Evolutionary conservation across 805 yeast genomes (phyloP), one percentile per base, ranked within the genome.

Genomic region (Sugiyamaella smithiae): DNA sequence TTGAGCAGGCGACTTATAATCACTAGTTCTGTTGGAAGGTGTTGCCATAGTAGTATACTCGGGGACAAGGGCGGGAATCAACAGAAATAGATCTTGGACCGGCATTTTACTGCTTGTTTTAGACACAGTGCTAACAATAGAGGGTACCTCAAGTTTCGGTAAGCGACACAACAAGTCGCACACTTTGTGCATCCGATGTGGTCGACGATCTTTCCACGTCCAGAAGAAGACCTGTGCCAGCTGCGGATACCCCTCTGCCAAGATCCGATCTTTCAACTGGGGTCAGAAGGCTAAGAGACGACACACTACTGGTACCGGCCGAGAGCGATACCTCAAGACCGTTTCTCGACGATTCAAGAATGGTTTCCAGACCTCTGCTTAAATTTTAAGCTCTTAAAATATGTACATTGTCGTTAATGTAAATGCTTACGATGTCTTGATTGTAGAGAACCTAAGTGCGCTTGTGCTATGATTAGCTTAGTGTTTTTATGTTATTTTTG

Each of bases 121-220:
- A n/a, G n/a, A n/a, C n/a, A n/a, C n/a, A n/a, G n/a, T n/a, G n/a
- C n/a, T n/a, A n/a, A n/a, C n/a, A 40, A 37, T 42, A 56, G 63
- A 91, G 89, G 99, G 99, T 88, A 91, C 99, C 77, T 97, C 98
- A 80, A 88, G 97, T 76, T 85, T 88, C 84, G 99, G 99, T 84
- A 91, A 91, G 82, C 89, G 93, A 78, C 97, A 93, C 88, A 90
- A 87, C 91, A 93, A 93, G 82, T 85, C 98, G 74, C 99, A 93
- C 88, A 85, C 95, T 74, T 81, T 90, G 77, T 93, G 99, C 84
- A 88, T 86, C 55, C 68, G 75, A 85, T 93, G 99, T 82, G 98
- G 98, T 72, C 79, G 82, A 73, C 96, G 98, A 82, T 85, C 97
- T 57, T 91, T 91, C 95, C 98, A 93, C 81, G 78, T 85, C 74